Evolutionary conservation across 2,329 filamentous ascomycete species (phyloP).

Genomic region (Hysterium pulicare): DNA sequence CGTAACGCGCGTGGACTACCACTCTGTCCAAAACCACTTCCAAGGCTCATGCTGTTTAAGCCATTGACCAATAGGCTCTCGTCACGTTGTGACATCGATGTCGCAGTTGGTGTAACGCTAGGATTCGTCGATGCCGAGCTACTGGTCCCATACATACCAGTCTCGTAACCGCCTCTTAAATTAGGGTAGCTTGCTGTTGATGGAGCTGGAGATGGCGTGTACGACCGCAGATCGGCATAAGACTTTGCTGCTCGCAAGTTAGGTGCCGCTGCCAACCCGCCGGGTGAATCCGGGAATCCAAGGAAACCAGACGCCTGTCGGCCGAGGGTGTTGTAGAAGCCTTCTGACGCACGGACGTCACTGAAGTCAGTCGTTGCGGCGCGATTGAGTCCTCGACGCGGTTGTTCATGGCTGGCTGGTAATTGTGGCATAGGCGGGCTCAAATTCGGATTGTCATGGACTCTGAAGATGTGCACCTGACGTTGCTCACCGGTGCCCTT

Average conservation of each 20-base stretch:
- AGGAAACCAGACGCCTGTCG: constrained; percentile 80
- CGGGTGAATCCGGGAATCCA: constrained; percentile 72
- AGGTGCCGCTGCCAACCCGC: constrained; percentile 63
- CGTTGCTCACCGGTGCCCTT: constrained; percentile 83
- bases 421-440: constrained; percentile 62
- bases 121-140: constrained; percentile 63
- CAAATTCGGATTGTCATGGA: constrained; percentile 55
- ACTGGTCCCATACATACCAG: constrained; percentile 56
- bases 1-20: constrained; percentile 58
- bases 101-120: constrained; percentile 60
- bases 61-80: constrained; percentile 62
- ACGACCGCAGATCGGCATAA: constrained; percentile 90
- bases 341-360: constrained; percentile 70
- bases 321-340: constrained; percentile 72
- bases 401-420: constrained; percentile 67
- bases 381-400: constrained; percentile 81
- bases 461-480: constrained; percentile 85
- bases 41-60: constrained; percentile 59
- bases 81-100: constrained; percentile 50
- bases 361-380: constrained; percentile 98
- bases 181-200: constrained; percentile 86
- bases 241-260: constrained; percentile 93
- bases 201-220: constrained; percentile 87
- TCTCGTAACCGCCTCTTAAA: constrained; percentile 59
- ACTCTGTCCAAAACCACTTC: constrained; percentile 46